Base-by-base conservation (phyloP, 805 yeast genomes). In the Isabelozyma gotoi region DNA sequence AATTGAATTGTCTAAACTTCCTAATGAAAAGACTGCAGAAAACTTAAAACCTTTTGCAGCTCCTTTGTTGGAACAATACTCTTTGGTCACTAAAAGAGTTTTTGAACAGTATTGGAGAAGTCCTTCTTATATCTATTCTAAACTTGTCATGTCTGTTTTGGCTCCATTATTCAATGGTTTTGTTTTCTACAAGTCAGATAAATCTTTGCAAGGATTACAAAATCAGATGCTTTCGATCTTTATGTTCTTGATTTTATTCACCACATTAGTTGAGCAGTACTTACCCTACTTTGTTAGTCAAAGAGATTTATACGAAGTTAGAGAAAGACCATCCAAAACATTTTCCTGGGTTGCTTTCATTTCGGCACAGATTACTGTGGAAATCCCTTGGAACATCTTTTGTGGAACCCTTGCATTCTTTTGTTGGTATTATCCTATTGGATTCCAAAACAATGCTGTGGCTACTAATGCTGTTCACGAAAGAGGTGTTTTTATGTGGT, bases 201-300 rank as follows among this genome's bases (percentile, higher is more conserved):
- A 39, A 39, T 45, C 55, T 12, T 33, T 62, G 42, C 60, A 58
- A 43, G 67, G 65, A n/a, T 49, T 60, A 43, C 65, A 80, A 83
- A 88, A 58, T 62, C 88, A 85, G 68, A 82, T 86, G 89, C 79
- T 85, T 53, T 73, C 90, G 2, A 58, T 84, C 36, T 87, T 87
- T 68, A 83, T 85, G 88, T 76, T 81, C 55, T 59, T 79, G 33
- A 73, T 79, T 52, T 68, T 77, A 39, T 73, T 81, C 65, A 74
- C 74, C 50, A 81, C 85, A 18, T 55, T 82, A 52, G 57, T 81
- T 39, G 80, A 82, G 50, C 90, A 85, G 60, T 73, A 78, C 66
- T 63, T 83, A 50, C 89, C 90, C 15, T 60, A 50, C 39, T 62
- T 47, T 59, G 77, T 81, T 32, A 50, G 65, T 27, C 88, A 82